Percentiles rank a stretch among this genome's conserved stretches.
These are phyloP conservation scores for Neurospora discreta DNA, from an alignment of 495 filamentous ascomycete species.

Conservation along the genomic window DNA sequence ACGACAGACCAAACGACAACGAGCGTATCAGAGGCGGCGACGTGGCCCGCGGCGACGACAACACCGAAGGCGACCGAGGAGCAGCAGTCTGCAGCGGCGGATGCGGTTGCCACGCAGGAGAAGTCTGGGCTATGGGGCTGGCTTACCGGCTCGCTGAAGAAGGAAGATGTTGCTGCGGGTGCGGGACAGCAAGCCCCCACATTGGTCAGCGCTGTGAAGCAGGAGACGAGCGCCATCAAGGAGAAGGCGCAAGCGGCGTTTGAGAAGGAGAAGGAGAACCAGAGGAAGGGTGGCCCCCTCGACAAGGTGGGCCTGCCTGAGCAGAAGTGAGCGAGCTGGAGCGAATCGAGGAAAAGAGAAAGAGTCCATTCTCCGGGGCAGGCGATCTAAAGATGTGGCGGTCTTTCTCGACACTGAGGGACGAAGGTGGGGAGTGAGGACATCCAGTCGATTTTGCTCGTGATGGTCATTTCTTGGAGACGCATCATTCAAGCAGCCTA, in stretches of 20 bases:
- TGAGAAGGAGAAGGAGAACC: conserved; percentile 37
- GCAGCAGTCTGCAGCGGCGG: conserved; percentile 14
- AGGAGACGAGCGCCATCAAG: conserved; percentile 15
- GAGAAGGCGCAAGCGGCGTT: conserved; percentile 36
- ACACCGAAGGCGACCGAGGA: conserved; percentile 19
- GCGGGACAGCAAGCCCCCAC: conserved; percentile 21
- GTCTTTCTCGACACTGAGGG: not conserved
- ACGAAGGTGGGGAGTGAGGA: not conserved
- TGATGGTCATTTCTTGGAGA: not conserved
- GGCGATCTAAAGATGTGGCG: conserved; percentile 13
- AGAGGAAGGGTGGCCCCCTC: conserved; percentile 36
- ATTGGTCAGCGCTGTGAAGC: conserved; percentile 25
- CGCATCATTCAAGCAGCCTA: not conserved
- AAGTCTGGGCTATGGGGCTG: conserved; percentile 18
- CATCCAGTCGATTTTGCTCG: not conserved
- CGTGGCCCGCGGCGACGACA: conserved; percentile 4
- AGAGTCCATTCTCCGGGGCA: not conserved
- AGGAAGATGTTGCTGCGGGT: conserved; percentile 37
- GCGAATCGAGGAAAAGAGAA: conserved; percentile 4
- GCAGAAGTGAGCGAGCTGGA: conserved; percentile 1
- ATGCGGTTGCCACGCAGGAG: conserved; percentile 11
- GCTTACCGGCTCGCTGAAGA: conserved; percentile 41
- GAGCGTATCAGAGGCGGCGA: conserved; percentile 6
- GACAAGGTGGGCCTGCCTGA: conserved; percentile 30
- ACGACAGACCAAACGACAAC: not conserved